Base-by-base conservation (phyloP, 768 basidiomycete species). In the Trametes sanguinea region DNA sequence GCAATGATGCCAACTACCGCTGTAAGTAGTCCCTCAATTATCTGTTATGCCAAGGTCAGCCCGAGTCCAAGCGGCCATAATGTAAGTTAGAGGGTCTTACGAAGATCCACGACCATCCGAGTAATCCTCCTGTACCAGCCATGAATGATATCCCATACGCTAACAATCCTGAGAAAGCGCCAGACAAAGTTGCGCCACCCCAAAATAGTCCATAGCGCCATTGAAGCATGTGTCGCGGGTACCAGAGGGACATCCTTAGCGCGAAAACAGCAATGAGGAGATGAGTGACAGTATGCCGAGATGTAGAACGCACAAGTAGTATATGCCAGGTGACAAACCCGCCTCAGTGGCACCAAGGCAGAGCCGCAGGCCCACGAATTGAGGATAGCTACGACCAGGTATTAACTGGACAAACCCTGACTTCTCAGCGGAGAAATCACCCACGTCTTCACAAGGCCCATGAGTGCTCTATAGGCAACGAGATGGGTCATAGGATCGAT, bases 321-420 rank as follows among this genome's bases (percentile, higher is more conserved):
- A 81, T 9, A 90, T 85, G 27, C 88, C 88, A 10, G 89, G 88
- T 70, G 87, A 90, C 6, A 89, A 67, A 2, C 89, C 87, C 3
- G 87, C 85, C 72, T 90, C 89, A 0, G 85, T 81, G 1, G 85
- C 68, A 3, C 89, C 88, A 0, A 89, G 81, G 60, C 79, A 81
- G 6, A 84, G 72, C 9, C 86, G 81, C 8, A 76, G 78, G n/a
- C 79, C 85, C 16, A 87, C 80, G 11, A 88, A 79, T 66, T 87
- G 81, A 10, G 80, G 80, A 68, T 85, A 88, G 30, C 87, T 88
- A 63, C 22, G 22, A 4, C 14, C 22, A 29, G 4, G 8, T 5
- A 27, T 14, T 13, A 29, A 37, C n/a, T 29, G 54, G 30, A 22
- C 22, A 22, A 22, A 22, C 22, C 22, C 22, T 22, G 22, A 22